Conservation (phyloP, 2,329 filamentous ascomycete genomes). For the Apiospora rasikravindrae region DNA sequence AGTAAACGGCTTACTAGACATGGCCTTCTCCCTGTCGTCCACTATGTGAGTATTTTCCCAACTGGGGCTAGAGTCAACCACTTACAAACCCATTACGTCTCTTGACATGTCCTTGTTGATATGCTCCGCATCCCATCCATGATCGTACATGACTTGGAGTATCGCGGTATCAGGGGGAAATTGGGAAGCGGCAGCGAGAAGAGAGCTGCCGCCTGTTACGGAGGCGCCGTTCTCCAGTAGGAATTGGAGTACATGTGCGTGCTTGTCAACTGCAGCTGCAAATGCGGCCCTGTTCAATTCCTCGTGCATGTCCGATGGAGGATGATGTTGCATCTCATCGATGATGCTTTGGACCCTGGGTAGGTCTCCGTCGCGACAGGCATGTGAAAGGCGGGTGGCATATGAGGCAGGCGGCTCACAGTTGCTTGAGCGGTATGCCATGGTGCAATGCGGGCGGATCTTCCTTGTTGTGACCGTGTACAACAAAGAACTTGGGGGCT, state of each 20-base stretch:
- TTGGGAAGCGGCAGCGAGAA: neutral
- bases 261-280: neutral
- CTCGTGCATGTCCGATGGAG: neutral
- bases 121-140: neutral
- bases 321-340: neutral
- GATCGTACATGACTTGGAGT: neutral
- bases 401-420: too few relatives aligned
- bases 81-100: neutral
- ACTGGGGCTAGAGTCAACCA: neutral
- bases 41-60: neutral
- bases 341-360: neutral
- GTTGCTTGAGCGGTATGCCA: neutral
- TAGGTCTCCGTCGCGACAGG: neutral
- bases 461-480: neutral
- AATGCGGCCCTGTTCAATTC: neutral
- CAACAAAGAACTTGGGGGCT: too few relatives aligned
- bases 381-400: neutral
- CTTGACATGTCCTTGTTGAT: neutral
- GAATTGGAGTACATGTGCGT: neutral
- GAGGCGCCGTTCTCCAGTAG: neutral
- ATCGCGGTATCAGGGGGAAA: neutral
- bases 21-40: neutral
- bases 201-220: neutral
- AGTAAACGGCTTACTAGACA: neutral
- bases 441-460: neutral